phyloP scores from a whole-genome alignment of 2,329 filamentous ascomycete genomes.

The Cryphonectria parasitica region DNA sequence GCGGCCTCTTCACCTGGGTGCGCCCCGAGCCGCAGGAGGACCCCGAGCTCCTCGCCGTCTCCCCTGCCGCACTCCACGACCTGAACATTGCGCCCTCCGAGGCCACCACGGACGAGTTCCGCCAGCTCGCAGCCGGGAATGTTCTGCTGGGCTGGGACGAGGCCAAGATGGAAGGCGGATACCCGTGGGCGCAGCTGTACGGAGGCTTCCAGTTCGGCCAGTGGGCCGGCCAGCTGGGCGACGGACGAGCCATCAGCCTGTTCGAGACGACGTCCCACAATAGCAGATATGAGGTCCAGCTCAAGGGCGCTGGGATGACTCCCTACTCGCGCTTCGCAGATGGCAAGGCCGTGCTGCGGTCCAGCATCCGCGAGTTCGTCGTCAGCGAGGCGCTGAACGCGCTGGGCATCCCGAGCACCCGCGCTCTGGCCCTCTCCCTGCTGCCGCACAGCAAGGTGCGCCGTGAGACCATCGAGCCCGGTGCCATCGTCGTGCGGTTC shows the following conservation, averaged over 20 bases:
- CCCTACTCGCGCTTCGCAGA: conserved; percentile 97
- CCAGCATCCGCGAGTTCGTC: conserved; percentile 91
- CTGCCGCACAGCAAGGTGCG: conserved; percentile 73
- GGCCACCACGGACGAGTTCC: conserved; percentile 73
- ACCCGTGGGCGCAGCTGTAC: conserved; percentile 98
- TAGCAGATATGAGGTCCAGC: conserved; percentile 81
- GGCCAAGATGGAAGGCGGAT: conserved; percentile 68
- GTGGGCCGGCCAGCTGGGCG: conserved; percentile 95
- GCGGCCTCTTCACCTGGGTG: conserved; percentile 88
- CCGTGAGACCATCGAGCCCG: conserved; percentile 76
- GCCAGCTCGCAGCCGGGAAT: conserved; percentile 78
- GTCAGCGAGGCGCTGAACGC: conserved; percentile 89
- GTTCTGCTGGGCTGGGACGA: conserved; percentile 79
- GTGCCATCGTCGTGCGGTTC: conserved; percentile 89
- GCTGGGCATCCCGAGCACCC: conserved; percentile 81
- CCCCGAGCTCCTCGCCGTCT: conserved; percentile 81
- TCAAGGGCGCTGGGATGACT: conserved; percentile 92
- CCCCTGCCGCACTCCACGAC: conserved; percentile 76
- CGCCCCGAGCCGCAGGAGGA: conserved; percentile 74
- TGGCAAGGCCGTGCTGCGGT: conserved; percentile 89
- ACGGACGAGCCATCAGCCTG: conserved; percentile 90
- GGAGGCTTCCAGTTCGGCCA: conserved; percentile 81
- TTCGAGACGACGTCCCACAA: conserved; percentile 77
- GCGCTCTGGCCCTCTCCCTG: conserved; percentile 81
- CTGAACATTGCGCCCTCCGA: conserved; percentile 75